Base-by-base conservation (phyloP, 768 basidiomycete genomes). In the Phallus indusiatus region DNA sequence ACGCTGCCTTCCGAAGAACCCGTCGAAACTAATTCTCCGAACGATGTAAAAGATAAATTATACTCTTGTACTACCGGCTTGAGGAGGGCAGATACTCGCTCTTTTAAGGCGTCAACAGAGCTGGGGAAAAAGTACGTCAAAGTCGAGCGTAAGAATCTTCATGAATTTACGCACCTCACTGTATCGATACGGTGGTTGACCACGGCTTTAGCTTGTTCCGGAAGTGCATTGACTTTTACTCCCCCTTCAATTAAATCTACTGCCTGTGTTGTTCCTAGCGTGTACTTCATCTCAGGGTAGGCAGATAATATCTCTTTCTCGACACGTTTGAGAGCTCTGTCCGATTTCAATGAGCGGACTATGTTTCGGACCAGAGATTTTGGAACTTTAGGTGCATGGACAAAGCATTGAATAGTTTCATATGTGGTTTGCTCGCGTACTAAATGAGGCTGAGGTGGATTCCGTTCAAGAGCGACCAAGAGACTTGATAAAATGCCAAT, bases 401-500 rank as follows among this genome's bases (percentile, higher is more conserved):
- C n/a, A 9, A 81, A 64, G 66, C 92, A 95, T 61, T 85, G 81
- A 18, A 89, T 71, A 22, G 74, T 77, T 21, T 70, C 67, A 71
- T 84, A 89, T 56, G 69, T 61, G 5, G 72, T 68, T 18, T 69
- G 68, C 21, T 54, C 67, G 11, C 73, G 71, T 12, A 61, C 62
- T 16, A 80, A 64, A 49, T 63, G 58, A 5, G 74, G 69, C 48
- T 65, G 47, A 52, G 66, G 71, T 1, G 90, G 87, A 67, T 90
- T 74, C 9, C 73, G 67, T 68, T 95, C 92, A 48, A 86, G 78
- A 34, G 81, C 73, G 6, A 84, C 81, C 24, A 95, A 76, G 11
- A 90, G 69, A 1, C 81, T 73, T 3, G 92, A 77, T 47, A 94
- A 81, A 55, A 92, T 85, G 10, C 93, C 91, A 59, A 95, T 91